These are phyloP conservation scores for Mycena haematopus DNA, from an alignment of 768 basidiomycete species.

Conservation along the genomic window DNA sequence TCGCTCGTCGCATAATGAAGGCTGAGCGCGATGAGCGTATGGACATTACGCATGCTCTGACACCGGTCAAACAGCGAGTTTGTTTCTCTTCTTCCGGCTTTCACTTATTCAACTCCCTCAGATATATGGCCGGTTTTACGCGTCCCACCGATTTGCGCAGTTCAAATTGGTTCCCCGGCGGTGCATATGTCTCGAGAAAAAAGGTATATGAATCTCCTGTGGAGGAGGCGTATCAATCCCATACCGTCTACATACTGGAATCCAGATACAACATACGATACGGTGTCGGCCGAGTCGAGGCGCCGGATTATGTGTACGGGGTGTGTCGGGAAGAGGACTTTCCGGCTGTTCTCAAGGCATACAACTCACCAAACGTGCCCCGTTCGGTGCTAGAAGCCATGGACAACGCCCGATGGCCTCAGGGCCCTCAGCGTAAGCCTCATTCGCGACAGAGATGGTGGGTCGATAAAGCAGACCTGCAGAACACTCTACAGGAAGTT, in stretches of 20 bases:
- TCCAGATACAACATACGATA: conserved; percentile 39
- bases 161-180: conserved; percentile 45
- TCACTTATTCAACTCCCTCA: conserved; percentile 22
- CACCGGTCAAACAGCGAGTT: conserved; percentile 45
- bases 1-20: conserved; percentile 39
- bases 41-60: conserved; percentile 43
- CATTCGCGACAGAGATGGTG: conserved; percentile 36
- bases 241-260: conserved; percentile 47
- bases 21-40: conserved; percentile 51
- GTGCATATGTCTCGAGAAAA: conserved; percentile 34
- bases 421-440: conserved; percentile 25
- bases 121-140: conserved; percentile 48
- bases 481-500: conserved; percentile 27
- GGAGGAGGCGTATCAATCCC: conserved; percentile 43
- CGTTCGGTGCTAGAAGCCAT: conserved; percentile 33
- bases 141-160: conserved; percentile 43
- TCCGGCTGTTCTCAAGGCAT: conserved; percentile 34
- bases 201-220: conserved; percentile 40
- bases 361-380: conserved; percentile 38
- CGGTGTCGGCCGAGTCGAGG: conserved; percentile 38
- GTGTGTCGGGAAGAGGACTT: conserved; percentile 43
- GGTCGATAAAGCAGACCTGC: conserved; percentile 33
- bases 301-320: conserved; percentile 40
- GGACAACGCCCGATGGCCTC: conserved; percentile 50
- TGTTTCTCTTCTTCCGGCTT: background rate